These are phyloP conservation scores for Pleurotus djamor DNA, from an alignment of 768 basidiomycete genomes.

Conservation along the genomic window DNA sequence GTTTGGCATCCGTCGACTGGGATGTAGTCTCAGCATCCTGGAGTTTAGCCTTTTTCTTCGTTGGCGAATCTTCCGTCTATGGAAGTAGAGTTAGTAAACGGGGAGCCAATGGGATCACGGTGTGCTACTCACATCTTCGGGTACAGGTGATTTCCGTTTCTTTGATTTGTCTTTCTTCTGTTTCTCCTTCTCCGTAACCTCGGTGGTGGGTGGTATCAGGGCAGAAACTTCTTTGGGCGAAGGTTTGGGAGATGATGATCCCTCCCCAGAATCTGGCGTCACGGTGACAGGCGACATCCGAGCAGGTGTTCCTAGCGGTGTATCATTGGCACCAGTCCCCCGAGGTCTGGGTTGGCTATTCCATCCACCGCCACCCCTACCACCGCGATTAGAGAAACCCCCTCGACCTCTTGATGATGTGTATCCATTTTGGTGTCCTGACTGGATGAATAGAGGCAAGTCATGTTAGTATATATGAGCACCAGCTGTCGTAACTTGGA, in stretches of 20 bases:
- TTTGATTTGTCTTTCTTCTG: conserved; percentile 35
- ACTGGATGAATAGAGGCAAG: conserved; percentile 14
- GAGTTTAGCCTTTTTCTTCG: background rate
- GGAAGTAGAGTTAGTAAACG: too few relatives aligned
- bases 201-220: conserved; percentile 6
- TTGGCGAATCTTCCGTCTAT: background rate
- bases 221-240: conserved; percentile 10
- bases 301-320: conserved; percentile 65
- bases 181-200: conserved; percentile 16
- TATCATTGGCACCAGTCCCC: conserved; percentile 68
- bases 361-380: conserved; percentile 25
- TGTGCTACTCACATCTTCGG: conserved; percentile 15
- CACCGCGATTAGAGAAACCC: conserved; percentile 23
- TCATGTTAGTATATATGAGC: background rate
- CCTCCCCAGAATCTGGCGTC: conserved; percentile 10
- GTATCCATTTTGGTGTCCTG: conserved; percentile 17
- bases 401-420: conserved; percentile 11
- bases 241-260: background rate
- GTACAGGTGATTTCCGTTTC: conserved; percentile 26
- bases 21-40: background rate
- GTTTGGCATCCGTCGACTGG: background rate
- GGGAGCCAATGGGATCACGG: too few relatives aligned
- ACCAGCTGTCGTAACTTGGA: background rate
- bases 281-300: conserved; percentile 29
- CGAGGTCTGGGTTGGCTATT: conserved; percentile 20